These are phyloP conservation scores for Gleditsia sinensis DNA, from an alignment of 306 rosid genomes.

Conservation along the genomic window DNA sequence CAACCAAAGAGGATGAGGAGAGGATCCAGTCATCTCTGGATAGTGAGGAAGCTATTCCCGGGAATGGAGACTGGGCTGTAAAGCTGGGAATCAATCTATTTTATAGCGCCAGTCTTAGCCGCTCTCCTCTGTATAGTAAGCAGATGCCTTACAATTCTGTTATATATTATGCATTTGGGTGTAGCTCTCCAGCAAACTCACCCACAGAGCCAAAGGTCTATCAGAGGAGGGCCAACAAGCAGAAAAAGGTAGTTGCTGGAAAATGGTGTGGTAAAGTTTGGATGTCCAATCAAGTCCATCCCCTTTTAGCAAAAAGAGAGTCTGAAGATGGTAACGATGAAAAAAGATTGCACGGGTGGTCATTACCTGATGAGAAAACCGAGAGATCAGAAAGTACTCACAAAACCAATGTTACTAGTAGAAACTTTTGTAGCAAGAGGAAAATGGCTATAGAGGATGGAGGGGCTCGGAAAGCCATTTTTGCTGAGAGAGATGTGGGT, in stretches of 20 bases:
- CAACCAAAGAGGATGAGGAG: constrained; percentile 63
- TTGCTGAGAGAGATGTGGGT: constrained; percentile 19
- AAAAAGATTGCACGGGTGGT: constrained; percentile 41
- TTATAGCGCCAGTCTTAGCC: constrained; percentile 80
- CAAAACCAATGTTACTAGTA: constrained; percentile 38
- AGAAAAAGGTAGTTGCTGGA: constrained; percentile 71
- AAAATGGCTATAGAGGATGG: constrained; percentile 45
- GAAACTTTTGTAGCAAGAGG: constrained; percentile 66
- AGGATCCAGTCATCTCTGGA: constrained; percentile 73
- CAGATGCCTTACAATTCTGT: constrained; percentile 91
- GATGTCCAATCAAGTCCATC: constrained; percentile 85
- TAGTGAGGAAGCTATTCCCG: constrained; percentile 70
- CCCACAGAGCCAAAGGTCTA: constrained; percentile 52
- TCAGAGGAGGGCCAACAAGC: constrained; percentile 58
- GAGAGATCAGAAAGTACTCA: constrained; percentile 42
- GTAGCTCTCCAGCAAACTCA: constrained; percentile 49
- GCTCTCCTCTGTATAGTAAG: constrained; percentile 77
- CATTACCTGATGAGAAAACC: constrained; percentile 51
- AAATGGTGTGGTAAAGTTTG: constrained; percentile 93
- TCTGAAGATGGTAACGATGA: constrained; percentile 52
- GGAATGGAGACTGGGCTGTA: constrained; percentile 87
- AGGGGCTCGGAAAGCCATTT: constrained; percentile 43
- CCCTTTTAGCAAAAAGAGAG: constrained; percentile 57
- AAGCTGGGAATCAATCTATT: constrained; percentile 86
- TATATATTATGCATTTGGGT: constrained; percentile 70